These are phyloP conservation scores for Starmerella bombi DNA, from an alignment of 805 yeast genomes.

Conservation along the genomic window DNA sequence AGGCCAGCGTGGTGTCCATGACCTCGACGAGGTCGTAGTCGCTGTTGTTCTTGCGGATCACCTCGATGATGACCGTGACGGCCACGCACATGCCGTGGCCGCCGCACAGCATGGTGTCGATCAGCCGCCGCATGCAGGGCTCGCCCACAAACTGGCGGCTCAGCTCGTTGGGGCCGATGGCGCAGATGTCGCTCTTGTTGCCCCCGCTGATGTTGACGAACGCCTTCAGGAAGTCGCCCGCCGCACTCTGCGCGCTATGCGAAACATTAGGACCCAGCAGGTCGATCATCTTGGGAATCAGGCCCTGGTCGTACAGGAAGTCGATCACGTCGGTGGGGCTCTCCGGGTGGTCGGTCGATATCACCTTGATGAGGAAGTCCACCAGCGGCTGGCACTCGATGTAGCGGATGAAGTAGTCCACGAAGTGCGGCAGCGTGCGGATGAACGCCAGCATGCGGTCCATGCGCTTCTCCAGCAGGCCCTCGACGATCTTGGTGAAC, in stretches of 20 bases:
- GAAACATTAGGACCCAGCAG: constrained; percentile 55
- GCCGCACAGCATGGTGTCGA: constrained; percentile 56
- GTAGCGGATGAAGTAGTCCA: constrained; percentile 68
- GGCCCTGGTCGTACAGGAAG: constrained; percentile 52
- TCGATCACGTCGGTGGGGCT: constrained; percentile 78
- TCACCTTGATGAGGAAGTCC: constrained; percentile 80
- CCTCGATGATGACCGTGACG: constrained; percentile 87
- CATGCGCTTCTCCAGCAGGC: constrained; percentile 75
- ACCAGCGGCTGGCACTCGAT: constrained; percentile 87
- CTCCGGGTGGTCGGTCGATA: constrained; percentile 86
- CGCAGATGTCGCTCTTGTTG: constrained; percentile 74
- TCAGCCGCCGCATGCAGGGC: constrained; percentile 49
- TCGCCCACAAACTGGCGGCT: constrained; percentile 81
- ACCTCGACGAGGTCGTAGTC: constrained; percentile 90
- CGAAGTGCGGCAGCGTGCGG: constrained; percentile 52
- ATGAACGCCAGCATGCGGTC: constrained; percentile 64
- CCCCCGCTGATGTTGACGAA: constrained; percentile 88
- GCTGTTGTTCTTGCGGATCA: constrained; percentile 87
- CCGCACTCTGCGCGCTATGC: constrained; percentile 75
- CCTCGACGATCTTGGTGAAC: constrained; percentile 85
- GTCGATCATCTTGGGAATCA: constrained; percentile 60
- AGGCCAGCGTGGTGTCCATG: constrained; percentile 62
- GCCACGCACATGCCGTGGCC: constrained; percentile 87
- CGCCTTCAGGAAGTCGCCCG: constrained; percentile 90
- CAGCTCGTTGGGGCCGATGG: constrained; percentile 90